Evolutionary conservation across 1,284 basidiomycete species (phyloP).

Genomic region (Naganishia sp.): DNA sequence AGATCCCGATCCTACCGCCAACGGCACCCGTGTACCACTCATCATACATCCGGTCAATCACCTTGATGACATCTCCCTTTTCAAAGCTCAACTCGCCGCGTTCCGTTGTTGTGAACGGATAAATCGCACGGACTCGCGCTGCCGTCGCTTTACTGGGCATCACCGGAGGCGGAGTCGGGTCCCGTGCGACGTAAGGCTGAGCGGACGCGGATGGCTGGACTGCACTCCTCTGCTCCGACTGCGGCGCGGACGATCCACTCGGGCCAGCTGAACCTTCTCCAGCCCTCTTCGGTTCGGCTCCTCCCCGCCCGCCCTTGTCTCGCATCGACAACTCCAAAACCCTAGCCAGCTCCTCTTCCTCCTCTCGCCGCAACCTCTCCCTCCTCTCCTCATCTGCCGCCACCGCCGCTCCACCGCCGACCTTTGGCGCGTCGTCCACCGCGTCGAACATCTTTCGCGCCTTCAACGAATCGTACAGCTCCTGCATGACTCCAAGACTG

Average conservation of each 20-base stretch:
- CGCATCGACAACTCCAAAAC: slow-evolving; percentile 84
- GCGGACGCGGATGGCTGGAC: slow-evolving; percentile 32
- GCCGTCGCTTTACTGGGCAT: slow-evolving; percentile 56
- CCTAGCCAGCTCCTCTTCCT: slow-evolving; percentile 89
- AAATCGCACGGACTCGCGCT: slow-evolving; percentile 84
- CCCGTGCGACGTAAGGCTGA: slow-evolving; percentile 34
- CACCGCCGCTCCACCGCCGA: neutral
- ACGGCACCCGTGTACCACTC: slow-evolving; percentile 99
- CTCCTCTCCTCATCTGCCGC: slow-evolving; percentile 18
- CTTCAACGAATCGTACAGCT: slow-evolving; percentile 79
- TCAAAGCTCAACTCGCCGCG: slow-evolving; percentile 89
- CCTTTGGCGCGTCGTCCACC: slow-evolving; percentile 36
- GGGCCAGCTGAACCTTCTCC: slow-evolving; percentile 49
- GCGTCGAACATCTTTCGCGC: slow-evolving; percentile 49
- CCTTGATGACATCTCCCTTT: slow-evolving; percentile 93
- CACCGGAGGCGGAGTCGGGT: slow-evolving; percentile 41
- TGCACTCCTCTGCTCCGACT: too few species aligned
- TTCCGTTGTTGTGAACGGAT: slow-evolving; percentile 85
- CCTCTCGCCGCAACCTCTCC: slow-evolving; percentile 51
- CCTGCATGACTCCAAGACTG: slow-evolving; percentile 85
- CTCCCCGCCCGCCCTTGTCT: slow-evolving; percentile 73
- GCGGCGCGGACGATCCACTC: neutral
- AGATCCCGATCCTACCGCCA: slow-evolving; percentile 90
- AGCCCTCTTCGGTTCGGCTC: slow-evolving; percentile 39
- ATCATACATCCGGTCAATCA: slow-evolving; percentile 90